Evolutionary conservation across 179 eudicot species (phyloP).

Genomic region (Amaranthus tricolor): DNA sequence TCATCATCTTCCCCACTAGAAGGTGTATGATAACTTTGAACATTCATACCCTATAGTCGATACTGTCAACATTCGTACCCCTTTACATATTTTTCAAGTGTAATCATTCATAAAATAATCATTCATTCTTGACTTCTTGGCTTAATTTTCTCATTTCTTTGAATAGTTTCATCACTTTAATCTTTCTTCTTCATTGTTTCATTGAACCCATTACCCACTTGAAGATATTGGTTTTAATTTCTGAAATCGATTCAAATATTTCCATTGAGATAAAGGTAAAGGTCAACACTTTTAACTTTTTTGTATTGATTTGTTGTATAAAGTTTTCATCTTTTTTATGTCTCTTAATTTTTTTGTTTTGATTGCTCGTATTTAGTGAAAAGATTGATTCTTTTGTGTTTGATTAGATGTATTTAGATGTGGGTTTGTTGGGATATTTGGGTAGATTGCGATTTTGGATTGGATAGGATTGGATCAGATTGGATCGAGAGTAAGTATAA

Average conservation of each 20-base stretch:
- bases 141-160: background rate
- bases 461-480: background rate
- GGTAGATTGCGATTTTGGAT: background rate
- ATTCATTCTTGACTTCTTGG: background rate
- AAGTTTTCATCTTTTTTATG: background rate
- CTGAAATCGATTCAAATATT: background rate
- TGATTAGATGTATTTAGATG: background rate
- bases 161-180: background rate
- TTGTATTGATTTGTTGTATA: background rate
- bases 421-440: slow-evolving; percentile 11
- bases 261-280: background rate
- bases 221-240: background rate
- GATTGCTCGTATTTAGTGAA: background rate
- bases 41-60: background rate
- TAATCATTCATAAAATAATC: background rate
- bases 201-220: too few species aligned
- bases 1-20: background rate
- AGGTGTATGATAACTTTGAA: background rate
- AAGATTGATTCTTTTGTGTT: background rate
- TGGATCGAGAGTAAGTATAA: too few species aligned
- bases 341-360: background rate
- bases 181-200: background rate
- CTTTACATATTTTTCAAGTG: background rate
- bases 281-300: background rate
- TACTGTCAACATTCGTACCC: background rate